Base-by-base conservation (phyloP, 2,329 filamentous ascomycete genomes). In the Clonostachys sp. region DNA sequence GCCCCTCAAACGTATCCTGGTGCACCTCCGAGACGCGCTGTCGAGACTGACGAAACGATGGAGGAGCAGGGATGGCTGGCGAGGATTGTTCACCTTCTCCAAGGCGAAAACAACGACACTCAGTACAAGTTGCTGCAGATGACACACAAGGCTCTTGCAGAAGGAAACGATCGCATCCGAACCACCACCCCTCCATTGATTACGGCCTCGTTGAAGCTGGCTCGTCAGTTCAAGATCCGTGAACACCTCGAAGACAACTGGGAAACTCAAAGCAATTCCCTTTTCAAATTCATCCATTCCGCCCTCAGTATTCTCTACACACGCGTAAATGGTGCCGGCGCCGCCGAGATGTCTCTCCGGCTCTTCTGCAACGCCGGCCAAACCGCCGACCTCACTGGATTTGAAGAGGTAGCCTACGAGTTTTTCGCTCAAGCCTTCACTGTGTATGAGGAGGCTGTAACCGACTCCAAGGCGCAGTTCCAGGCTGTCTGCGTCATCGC, bases 341-440 rank as follows among this genome's bases (percentile, higher is more conserved):
- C 89, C 12, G 89, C 92, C 1, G 94, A 99, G 62, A 80, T 99
- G 17, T 85, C 89, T 1, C 78, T 99, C 44, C 87, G 94, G 3
- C 75, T 97, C 14, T 99, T 97, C 64, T 86, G 94, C 57, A 84
- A 89, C 40, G 95, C 91, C 60, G 94, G 94, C 18, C 91, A 96
- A 70, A 87, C 95, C 34, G 91, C 94, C 12, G 91, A 96, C 58
- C 86, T 94, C 66, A 89, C 84, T 12, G 88, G 87, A 3, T 95
- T 95, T 56, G 92, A 99, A 64, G 94, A 99, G 69, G 90, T 96
- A 40, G 88, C 91, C 12, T 99, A 99, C 65, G 94, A 99, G 63
- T 99, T 95, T 72, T 97, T 96, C 58, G 94, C 94, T 0, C 94
- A 99, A 66, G 92, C 94, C 1, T 99, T 99, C 59, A 97, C 92